Conservation (phyloP, 1,284 basidiomycete genomes). For the Pseudozyma hubeiensis region DNA sequence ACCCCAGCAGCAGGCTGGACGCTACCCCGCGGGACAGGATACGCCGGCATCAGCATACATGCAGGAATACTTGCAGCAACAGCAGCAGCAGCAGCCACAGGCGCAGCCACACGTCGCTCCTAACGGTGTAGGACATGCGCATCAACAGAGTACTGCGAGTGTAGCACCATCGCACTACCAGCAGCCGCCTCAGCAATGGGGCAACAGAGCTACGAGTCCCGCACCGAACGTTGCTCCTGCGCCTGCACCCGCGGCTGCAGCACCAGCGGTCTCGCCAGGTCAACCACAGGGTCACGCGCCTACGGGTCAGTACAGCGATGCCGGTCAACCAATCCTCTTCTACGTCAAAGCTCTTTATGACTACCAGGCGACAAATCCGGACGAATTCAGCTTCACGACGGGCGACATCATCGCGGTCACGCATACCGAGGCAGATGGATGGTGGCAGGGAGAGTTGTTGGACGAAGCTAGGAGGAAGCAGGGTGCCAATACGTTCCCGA, state of each 20-base stretch:
- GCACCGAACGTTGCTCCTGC: constrained; percentile 30
- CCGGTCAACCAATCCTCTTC: constrained; percentile 82
- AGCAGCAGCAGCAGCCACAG: constrained; percentile 53
- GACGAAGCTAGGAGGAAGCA: constrained; percentile 83
- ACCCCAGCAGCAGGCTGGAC: constrained; percentile 53
- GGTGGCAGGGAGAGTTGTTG: constrained; percentile 86
- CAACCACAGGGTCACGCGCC: constrained; percentile 70
- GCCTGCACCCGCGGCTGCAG: constrained; percentile 32
- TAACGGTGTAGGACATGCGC: constrained; percentile 27
- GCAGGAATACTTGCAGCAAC: constrained; percentile 66
- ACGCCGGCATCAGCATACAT: constrained; percentile 63
- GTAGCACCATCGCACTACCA: constrained; percentile 28
- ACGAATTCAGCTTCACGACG: constrained; percentile 86
- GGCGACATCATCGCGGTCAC: constrained; percentile 94
- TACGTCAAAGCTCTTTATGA: constrained; percentile 86
- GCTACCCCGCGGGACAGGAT: constrained; percentile 43
- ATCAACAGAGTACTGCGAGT: constrained; percentile 31
- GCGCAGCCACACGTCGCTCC: constrained; percentile 34
- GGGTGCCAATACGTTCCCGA: constrained; percentile 88
- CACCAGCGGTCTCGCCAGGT: constrained; percentile 22
- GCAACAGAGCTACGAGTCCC: constrained; percentile 35
- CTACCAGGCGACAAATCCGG: constrained; percentile 84
- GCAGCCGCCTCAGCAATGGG: constrained; percentile 32
- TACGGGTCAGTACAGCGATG: constrained; percentile 80
- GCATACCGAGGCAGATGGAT: constrained; percentile 88